Conservation (phyloP, 176 grass and related monocot species). For the Thalia dealbata region DNA sequence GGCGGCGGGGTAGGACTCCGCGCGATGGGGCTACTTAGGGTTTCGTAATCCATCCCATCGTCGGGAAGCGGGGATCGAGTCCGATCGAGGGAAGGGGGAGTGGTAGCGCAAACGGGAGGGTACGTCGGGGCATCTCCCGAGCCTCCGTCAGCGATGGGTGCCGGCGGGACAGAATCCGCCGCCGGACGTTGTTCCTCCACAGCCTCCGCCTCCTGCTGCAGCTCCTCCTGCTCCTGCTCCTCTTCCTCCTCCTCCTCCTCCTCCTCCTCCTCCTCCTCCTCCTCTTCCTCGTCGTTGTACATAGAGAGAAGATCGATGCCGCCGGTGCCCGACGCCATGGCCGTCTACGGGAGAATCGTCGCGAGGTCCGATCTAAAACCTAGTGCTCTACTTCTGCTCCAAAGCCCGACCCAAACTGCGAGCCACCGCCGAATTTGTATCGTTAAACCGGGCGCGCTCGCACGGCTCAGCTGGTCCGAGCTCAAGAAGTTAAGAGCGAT, state of each 20-base stretch:
- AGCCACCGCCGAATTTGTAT: no score
- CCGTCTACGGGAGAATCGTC: background rate
- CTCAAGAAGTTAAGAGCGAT: no score
- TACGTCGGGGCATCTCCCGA: background rate
- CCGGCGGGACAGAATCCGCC: background rate
- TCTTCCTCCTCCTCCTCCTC: background rate
- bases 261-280: background rate
- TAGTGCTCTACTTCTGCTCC: no score
- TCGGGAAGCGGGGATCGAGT: slow-evolving; percentile 11
- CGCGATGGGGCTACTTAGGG: slow-evolving; percentile 14
- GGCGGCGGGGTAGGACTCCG: slow-evolving; percentile 15
- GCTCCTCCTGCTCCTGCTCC: background rate
- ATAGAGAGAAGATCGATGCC: slow-evolving; percentile 20
- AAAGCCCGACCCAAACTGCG: no score
- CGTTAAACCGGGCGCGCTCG: no score
- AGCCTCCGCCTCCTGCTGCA: background rate
- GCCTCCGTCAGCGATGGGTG: background rate
- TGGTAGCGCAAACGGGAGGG: background rate
- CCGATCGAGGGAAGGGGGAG: background rate
- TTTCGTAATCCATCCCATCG: slow-evolving; percentile 3
- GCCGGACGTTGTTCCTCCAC: background rate
- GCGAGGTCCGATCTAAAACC: background rate
- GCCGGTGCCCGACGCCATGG: slow-evolving; percentile 6
- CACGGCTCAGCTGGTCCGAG: no score
- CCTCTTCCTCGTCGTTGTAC: slow-evolving; percentile 22